Evolutionary conservation across 768 basidiomycete genomes (phyloP).

Genomic region (Rhodotorula kratochvilovae): DNA sequence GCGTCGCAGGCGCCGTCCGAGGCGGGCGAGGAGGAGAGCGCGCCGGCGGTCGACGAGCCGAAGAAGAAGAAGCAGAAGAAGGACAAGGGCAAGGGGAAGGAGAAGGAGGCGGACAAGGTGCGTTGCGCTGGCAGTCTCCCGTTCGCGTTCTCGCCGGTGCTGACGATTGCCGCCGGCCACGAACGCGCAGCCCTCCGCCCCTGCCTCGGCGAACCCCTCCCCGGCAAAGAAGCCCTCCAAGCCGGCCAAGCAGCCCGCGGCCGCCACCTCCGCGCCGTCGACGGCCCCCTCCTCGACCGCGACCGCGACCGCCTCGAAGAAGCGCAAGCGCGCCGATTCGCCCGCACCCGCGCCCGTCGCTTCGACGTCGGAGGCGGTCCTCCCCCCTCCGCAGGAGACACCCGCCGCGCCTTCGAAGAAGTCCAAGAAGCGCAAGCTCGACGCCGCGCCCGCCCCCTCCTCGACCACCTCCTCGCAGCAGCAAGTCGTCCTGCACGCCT

Average conservation of each 20-base stretch:
- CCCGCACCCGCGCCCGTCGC: neutral
- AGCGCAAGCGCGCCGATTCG: constrained; percentile 31
- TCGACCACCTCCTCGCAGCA: neutral
- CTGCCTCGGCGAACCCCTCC: neutral
- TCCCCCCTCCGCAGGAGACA: neutral
- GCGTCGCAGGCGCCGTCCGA: too few relatives aligned
- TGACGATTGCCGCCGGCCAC: too few relatives aligned
- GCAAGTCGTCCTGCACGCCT: constrained; percentile 6
- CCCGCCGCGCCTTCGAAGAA: neutral
- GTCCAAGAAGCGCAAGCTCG: constrained; percentile 32
- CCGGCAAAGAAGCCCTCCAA: neutral
- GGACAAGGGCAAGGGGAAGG: constrained; percentile 10
- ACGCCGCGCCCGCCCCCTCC: neutral
- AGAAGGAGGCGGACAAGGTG: neutral
- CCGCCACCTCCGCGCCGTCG: neutral
- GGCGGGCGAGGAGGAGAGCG: neutral
- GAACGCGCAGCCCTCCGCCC: neutral
- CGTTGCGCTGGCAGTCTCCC: neutral
- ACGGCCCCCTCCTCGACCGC: neutral
- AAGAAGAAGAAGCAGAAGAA: constrained; percentile 6
- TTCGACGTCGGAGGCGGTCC: neutral
- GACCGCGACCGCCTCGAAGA: neutral
- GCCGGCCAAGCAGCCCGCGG: neutral
- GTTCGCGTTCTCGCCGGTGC: neutral
- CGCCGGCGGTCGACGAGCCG: neutral